These are phyloP conservation scores for Paecilomyces fulvus DNA, from an alignment of 2,329 filamentous ascomycete species.

Conservation along the genomic window DNA sequence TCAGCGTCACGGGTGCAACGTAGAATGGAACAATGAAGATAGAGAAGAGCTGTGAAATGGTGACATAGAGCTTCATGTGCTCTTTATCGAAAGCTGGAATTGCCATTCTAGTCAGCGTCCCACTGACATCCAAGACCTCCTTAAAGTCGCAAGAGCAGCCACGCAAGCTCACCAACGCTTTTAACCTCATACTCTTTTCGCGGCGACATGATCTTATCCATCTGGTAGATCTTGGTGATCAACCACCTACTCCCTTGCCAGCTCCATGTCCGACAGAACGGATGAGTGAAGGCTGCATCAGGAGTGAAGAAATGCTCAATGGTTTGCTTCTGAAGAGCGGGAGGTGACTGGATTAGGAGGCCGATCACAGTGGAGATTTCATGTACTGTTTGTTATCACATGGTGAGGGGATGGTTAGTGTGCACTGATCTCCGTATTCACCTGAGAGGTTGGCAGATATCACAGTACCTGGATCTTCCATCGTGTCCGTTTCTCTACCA, in stretches of 20 bases:
- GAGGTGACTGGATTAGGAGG: slow-evolving; percentile 58
- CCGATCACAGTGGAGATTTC: slow-evolving; percentile 62
- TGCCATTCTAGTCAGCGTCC: slow-evolving; percentile 38
- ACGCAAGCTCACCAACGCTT: slow-evolving; percentile 40
- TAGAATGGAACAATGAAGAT: slow-evolving; percentile 73
- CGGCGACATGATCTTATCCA: slow-evolving; percentile 79
- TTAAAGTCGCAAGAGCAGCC: background rate
- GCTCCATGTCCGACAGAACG: slow-evolving; percentile 61
- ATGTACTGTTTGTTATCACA: slow-evolving; percentile 27
- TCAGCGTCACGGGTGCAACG: slow-evolving; percentile 57
- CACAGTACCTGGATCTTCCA: slow-evolving; percentile 14
- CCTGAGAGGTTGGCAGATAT: slow-evolving; percentile 5
- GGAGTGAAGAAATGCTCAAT: slow-evolving; percentile 66
- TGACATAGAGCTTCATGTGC: slow-evolving; percentile 62
- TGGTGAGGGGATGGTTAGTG: background rate
- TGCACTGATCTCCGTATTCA: background rate
- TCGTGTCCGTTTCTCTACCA: background rate
- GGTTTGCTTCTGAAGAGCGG: slow-evolving; percentile 55
- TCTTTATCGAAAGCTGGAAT: slow-evolving; percentile 50
- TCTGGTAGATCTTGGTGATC: slow-evolving; percentile 63
- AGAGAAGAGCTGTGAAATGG: slow-evolving; percentile 65
- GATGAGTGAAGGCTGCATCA: slow-evolving; percentile 66
- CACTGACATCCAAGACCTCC: background rate
- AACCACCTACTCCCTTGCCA: slow-evolving; percentile 53
- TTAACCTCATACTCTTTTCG: slow-evolving; percentile 60